Conservation (phyloP, 2,329 filamentous ascomycete genomes). For the Cladophialophora exuberans region DNA sequence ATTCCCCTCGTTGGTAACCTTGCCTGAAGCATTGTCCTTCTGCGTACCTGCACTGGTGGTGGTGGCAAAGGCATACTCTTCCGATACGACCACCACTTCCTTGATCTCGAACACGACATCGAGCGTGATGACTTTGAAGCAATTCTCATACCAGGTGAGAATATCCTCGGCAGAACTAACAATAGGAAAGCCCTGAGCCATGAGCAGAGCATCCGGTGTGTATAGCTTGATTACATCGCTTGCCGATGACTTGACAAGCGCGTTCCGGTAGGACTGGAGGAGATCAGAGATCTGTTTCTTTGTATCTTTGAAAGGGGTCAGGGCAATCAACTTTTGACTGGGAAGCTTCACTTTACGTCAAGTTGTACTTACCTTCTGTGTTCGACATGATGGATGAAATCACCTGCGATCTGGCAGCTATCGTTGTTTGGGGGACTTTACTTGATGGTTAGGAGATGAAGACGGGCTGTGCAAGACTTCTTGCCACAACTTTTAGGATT, state of each 20-base stretch:
- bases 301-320: neutral
- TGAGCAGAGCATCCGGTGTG: neutral
- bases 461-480: neutral
- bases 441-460: neutral
- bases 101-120: constrained; percentile 3
- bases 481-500: neutral
- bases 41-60: constrained; percentile 1
- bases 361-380: neutral
- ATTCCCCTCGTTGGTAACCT: constrained; percentile 2
- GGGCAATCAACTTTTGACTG: neutral
- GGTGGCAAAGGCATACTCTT: neutral
- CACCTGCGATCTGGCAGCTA: neutral
- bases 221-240: constrained; percentile 1
- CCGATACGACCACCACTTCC: neutral
- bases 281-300: neutral
- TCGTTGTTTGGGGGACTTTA: neutral
- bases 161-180: neutral
- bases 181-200: neutral
- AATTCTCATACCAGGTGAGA: constrained; percentile 3
- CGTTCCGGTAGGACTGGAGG: neutral
- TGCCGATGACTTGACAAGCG: constrained; percentile 1
- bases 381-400: neutral
- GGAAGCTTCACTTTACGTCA: neutral
- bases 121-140: neutral
- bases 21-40: constrained; percentile 1